Evolutionary conservation across 352 stramenopile genomes (phyloP).

Genomic region (Globisporangium irregulare): DNA sequence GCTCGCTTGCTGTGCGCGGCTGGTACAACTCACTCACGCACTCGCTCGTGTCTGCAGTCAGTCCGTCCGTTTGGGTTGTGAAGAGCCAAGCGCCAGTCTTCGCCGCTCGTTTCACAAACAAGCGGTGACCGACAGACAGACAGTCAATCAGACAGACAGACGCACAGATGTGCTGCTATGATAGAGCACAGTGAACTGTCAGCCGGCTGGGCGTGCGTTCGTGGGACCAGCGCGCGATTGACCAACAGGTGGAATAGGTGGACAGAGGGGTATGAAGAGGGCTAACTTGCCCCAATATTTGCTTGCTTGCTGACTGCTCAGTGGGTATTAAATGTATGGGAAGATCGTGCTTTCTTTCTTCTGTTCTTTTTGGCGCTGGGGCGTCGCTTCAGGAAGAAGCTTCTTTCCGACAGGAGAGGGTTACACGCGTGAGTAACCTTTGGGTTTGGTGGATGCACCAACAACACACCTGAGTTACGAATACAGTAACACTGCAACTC

Average conservation of each 20-base stretch:
- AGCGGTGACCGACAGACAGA: neutral
- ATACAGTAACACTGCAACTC: too few relatives aligned
- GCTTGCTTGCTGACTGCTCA: neutral
- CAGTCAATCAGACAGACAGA: too few relatives aligned
- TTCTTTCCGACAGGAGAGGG: neutral
- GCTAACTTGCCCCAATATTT: neutral
- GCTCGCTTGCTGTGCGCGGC: neutral
- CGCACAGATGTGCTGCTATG: neutral
- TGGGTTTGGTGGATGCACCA: neutral
- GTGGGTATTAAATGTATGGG: neutral
- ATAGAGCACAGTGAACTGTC: neutral
- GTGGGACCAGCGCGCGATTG: neutral
- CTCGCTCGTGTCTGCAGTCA: neutral
- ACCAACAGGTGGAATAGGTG: neutral
- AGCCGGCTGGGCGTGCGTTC: neutral
- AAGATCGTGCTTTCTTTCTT: neutral
- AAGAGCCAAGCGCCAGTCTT: too few relatives aligned
- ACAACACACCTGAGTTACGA: neutral
- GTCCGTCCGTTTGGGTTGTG: neutral
- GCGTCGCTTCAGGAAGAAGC: conserved; percentile 12
- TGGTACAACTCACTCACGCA: neutral
- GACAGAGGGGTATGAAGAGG: too few relatives aligned
- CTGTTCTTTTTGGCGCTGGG: neutral
- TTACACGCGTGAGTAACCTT: neutral
- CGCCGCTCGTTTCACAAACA: neutral